Evolutionary conservation across 257 asterid species (phyloP).

Genomic region (Cynanchum wilfordii): DNA sequence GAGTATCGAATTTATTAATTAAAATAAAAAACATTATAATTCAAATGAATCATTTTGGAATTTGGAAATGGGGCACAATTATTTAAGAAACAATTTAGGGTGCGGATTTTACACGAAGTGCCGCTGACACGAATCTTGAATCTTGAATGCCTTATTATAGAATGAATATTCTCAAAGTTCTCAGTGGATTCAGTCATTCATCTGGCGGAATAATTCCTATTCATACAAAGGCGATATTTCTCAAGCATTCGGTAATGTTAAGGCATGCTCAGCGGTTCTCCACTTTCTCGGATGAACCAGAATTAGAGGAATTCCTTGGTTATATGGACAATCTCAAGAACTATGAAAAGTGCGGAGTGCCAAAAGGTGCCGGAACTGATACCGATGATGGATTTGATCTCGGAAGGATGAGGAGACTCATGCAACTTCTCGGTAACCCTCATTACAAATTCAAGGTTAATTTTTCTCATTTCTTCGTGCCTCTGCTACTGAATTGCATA

Average conservation of each 20-base stretch:
- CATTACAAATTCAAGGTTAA: constrained; percentile 76
- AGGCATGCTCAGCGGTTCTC: constrained; percentile 26
- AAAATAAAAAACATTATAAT: too few relatives aligned
- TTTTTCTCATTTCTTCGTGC: background rate
- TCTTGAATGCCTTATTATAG: background rate
- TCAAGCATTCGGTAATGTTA: constrained; percentile 2
- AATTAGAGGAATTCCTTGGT: constrained; percentile 47
- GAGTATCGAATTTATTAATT: too few relatives aligned
- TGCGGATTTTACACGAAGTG: too few relatives aligned
- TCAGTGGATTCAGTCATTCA: constrained; percentile 12
- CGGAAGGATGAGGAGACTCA: constrained; percentile 71
- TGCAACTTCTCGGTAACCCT: constrained; percentile 74
- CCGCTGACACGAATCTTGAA: background rate
- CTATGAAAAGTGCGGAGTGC: constrained; percentile 81
- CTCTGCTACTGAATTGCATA: background rate
- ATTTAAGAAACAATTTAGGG: too few relatives aligned
- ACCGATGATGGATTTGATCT: constrained; percentile 79
- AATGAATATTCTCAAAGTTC: constrained; percentile 5
- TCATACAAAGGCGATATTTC: background rate
- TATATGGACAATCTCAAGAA: constrained; percentile 71
- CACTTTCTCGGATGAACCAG: constrained; percentile 35
- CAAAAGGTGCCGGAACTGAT: constrained; percentile 84
- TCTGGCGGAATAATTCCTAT: background rate
- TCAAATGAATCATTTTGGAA: too few relatives aligned
- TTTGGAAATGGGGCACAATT: too few relatives aligned